Evolutionary conservation across 2,329 filamentous ascomycete genomes (phyloP).

Genomic region (Neopestalotiopsis rosae): DNA sequence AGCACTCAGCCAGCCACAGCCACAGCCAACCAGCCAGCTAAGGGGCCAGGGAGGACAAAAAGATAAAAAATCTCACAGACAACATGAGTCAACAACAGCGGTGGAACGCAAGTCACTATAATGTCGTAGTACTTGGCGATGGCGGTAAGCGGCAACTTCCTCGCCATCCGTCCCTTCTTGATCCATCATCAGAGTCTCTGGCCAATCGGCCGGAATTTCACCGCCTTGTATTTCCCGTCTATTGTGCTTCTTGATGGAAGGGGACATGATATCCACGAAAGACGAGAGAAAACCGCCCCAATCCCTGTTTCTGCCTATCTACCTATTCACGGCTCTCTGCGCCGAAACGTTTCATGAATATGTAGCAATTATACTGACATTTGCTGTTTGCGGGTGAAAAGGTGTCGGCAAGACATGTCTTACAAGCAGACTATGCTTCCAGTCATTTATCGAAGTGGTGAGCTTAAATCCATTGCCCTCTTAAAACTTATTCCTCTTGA

Average conservation of each 20-base stretch:
- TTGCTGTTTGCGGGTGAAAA: neutral
- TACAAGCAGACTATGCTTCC: conserved; percentile 3
- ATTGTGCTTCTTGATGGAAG: neutral
- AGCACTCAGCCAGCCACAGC: too few relatives aligned
- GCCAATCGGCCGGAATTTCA: neutral
- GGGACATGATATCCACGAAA: neutral
- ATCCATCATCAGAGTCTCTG: neutral
- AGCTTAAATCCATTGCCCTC: neutral
- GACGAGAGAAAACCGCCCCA: neutral
- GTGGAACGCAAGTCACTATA: conserved; percentile 9
- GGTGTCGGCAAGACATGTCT: conserved; percentile 7
- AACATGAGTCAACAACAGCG: neutral
- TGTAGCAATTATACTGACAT: neutral
- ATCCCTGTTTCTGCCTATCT: neutral
- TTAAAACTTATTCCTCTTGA: neutral
- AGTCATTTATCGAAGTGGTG: conserved; percentile 12
- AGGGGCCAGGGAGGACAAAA: neutral
- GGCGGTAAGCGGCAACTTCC: conserved; percentile 7
- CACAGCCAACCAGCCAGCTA: neutral
- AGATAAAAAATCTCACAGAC: neutral
- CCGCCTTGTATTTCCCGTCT: neutral
- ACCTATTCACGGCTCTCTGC: neutral
- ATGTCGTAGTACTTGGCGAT: conserved; percentile 10
- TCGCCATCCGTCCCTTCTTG: neutral
- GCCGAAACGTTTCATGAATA: neutral